Percentiles rank a stretch among this genome's conserved stretches.
These are phyloP conservation scores for Acacia acuminata DNA, from an alignment of 306 rosid genomes.

Conservation along the genomic window DNA sequence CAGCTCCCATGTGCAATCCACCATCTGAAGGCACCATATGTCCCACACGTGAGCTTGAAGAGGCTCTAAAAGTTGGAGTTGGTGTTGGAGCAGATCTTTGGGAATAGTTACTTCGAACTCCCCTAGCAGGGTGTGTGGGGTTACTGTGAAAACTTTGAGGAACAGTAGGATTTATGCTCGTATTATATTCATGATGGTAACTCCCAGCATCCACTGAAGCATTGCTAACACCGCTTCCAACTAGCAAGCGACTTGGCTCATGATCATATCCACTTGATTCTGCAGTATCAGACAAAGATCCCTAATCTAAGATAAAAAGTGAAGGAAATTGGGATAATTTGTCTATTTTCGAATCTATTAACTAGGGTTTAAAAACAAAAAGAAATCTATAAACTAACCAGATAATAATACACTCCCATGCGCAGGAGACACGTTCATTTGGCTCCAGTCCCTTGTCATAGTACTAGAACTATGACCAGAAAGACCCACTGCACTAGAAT, in stretches of 20 bases:
- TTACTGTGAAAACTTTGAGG: slow-evolving; percentile 61
- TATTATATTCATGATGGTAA: slow-evolving; percentile 58
- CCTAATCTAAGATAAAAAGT: slow-evolving; percentile 19
- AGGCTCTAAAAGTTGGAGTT: slow-evolving; percentile 59
- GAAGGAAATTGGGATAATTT: not conserved
- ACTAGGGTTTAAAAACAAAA: not conserved
- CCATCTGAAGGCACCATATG: slow-evolving; percentile 59
- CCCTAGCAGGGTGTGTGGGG: slow-evolving; percentile 53
- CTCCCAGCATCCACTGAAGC: slow-evolving; percentile 56
- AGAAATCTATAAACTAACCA: slow-evolving; percentile 42
- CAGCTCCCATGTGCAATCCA: slow-evolving; percentile 63
- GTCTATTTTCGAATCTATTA: not conserved
- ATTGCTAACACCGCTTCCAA: slow-evolving; percentile 60
- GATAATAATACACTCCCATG: slow-evolving; percentile 54
- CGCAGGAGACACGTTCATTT: slow-evolving; percentile 54
- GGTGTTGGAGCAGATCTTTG: slow-evolving; percentile 60
- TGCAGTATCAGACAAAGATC: slow-evolving; percentile 34
- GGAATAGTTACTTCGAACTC: slow-evolving; percentile 63
- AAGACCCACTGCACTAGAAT: slow-evolving; percentile 51
- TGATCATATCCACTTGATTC: slow-evolving; percentile 58
- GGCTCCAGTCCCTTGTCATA: slow-evolving; percentile 68
- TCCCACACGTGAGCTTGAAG: slow-evolving; percentile 66
- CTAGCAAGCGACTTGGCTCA: slow-evolving; percentile 56
- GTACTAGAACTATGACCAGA: slow-evolving; percentile 53
- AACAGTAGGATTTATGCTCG: slow-evolving; percentile 47